Conservation (phyloP, 139 green algal genomes). For the Chlamydomonas applanata region DNA sequence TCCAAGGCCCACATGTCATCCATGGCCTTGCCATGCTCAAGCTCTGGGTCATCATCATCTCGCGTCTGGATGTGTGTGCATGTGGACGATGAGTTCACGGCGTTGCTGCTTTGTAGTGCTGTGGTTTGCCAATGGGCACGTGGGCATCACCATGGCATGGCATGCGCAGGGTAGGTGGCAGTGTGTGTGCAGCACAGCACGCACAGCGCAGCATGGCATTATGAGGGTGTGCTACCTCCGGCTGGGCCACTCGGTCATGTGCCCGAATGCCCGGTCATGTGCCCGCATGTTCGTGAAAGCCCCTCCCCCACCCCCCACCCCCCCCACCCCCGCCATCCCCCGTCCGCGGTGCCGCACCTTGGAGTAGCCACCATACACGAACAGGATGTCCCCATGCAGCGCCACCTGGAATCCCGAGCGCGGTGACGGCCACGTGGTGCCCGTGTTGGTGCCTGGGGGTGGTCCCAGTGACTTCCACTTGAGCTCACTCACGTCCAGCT, state of each 20-base stretch:
- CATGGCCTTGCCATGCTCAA: slow-evolving; percentile 76
- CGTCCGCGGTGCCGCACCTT: slow-evolving; percentile 45
- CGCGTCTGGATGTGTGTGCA: too few relatives aligned
- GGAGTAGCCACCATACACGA: slow-evolving; percentile 89
- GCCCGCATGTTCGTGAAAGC: not conserved
- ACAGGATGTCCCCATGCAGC: slow-evolving; percentile 70
- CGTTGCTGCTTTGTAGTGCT: too few relatives aligned
- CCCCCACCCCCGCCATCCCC: slow-evolving; percentile 4
- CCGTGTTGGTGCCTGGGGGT: not conserved
- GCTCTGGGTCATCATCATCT: slow-evolving; percentile 71
- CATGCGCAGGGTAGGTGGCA: not conserved
- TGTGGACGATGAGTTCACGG: too few relatives aligned
- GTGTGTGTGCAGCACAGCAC: too few relatives aligned
- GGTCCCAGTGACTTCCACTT: slow-evolving; percentile 63
- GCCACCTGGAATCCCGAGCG: slow-evolving; percentile 74
- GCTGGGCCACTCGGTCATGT: too few relatives aligned
- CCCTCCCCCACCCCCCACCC: not conserved
- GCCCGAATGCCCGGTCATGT: not conserved
- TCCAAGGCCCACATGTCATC: slow-evolving; percentile 86
- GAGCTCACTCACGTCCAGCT: slow-evolving; percentile 74
- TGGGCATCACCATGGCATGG: too few relatives aligned
- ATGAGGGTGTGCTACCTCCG: too few relatives aligned
- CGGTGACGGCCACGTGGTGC: slow-evolving; percentile 42
- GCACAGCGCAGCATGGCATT: too few relatives aligned
- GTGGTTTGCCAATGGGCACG: too few relatives aligned